These are phyloP conservation scores for Salix dunnii DNA, from an alignment of 345 rosid species.

Conservation along the genomic window DNA sequence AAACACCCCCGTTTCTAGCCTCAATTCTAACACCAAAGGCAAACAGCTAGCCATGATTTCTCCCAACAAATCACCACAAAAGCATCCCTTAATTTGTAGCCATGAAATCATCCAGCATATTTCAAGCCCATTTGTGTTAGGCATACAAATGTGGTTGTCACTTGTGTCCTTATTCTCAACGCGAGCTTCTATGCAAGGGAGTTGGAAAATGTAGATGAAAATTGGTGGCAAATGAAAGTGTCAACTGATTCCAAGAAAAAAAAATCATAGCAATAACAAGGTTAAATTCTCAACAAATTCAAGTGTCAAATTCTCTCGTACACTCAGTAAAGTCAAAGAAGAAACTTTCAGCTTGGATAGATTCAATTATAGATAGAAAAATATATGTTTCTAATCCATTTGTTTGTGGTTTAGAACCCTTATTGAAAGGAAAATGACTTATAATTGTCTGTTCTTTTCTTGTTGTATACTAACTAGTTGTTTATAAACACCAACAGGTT, in stretches of 20 bases:
- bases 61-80: too few relatives aligned
- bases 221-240: background rate
- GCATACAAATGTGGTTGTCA: too few relatives aligned
- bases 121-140: too few relatives aligned
- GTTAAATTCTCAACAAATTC: background rate
- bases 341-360: background rate
- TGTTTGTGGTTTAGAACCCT: background rate
- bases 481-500: conserved; percentile 49
- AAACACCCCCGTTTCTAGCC: too few relatives aligned
- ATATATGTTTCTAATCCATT: background rate
- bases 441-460: conserved; percentile 18
- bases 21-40: too few relatives aligned
- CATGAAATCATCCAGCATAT: too few relatives aligned
- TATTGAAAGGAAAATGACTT: background rate
- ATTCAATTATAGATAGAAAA: background rate
- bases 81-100: too few relatives aligned
- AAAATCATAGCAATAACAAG: background rate
- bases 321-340: background rate
- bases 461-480: conserved; percentile 53
- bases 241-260: background rate
- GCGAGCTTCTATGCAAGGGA: background rate
- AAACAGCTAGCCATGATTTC: too few relatives aligned
- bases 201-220: background rate
- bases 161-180: too few relatives aligned
- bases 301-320: background rate